phyloP scores from a whole-genome alignment of 2,329 filamentous ascomycete genomes.

The Pseudonectria foliicola region DNA sequence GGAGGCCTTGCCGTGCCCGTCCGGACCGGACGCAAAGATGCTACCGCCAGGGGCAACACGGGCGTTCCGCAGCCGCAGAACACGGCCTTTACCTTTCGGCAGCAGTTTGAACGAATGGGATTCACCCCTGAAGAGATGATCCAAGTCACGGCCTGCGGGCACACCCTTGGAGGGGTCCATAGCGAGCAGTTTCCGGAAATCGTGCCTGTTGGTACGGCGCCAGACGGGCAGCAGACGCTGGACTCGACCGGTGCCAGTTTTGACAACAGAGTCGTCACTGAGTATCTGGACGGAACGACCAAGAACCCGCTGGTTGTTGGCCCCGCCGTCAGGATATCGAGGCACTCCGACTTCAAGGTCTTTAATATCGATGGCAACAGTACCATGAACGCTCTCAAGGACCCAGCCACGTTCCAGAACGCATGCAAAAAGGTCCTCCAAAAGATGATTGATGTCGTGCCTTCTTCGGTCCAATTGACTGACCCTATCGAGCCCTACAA shows the following conservation, averaged over 20 bases:
- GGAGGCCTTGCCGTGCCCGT: slow-evolving; percentile 50
- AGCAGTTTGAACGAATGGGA: slow-evolving; percentile 52
- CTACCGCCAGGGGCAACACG: slow-evolving; percentile 35
- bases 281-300: slow-evolving; percentile 48
- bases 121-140: slow-evolving; percentile 53
- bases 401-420: slow-evolving; percentile 36
- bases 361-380: slow-evolving; percentile 49
- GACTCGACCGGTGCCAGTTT: slow-evolving; percentile 43
- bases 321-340: slow-evolving; percentile 34
- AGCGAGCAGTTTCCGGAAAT: slow-evolving; percentile 45
- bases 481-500: slow-evolving; percentile 48
- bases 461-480: slow-evolving; percentile 41
- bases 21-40: slow-evolving; percentile 48
- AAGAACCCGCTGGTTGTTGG: slow-evolving; percentile 50
- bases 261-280: slow-evolving; percentile 50
- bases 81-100: slow-evolving; percentile 40
- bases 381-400: slow-evolving; percentile 43
- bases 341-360: slow-evolving; percentile 49
- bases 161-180: slow-evolving; percentile 55
- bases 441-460: slow-evolving; percentile 56
- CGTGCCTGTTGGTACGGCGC: slow-evolving; percentile 35
- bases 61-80: slow-evolving; percentile 55
- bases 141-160: slow-evolving; percentile 52
- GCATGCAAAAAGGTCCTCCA: slow-evolving; percentile 46
- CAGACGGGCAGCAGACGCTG: slow-evolving; percentile 38